Percentiles rank a stretch among this genome's conserved stretches.
These are phyloP conservation scores for Candida ortonii DNA, from an alignment of 805 yeast species.

Conservation along the genomic window DNA sequence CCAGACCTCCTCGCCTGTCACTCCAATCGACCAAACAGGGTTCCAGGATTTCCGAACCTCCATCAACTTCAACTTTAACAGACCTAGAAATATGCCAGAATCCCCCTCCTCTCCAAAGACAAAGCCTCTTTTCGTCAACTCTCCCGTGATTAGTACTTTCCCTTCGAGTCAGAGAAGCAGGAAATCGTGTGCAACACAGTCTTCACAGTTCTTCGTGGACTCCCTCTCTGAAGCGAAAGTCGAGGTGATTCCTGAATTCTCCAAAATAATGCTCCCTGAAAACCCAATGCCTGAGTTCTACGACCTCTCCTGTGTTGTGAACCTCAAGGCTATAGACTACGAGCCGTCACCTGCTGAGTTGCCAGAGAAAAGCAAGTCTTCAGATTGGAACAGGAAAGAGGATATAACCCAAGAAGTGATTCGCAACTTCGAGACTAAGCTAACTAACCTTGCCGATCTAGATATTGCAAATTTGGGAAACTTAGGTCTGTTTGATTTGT, in stretches of 20 bases:
- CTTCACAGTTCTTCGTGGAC: constrained; percentile 4
- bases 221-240: constrained; percentile 22
- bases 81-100: background rate
- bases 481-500: constrained; percentile 26
- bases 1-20: constrained; percentile 14
- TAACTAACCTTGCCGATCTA: constrained; percentile 8
- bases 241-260: constrained; percentile 26
- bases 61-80: background rate
- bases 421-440: constrained; percentile 16
- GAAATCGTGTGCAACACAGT: background rate
- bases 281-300: constrained; percentile 16
- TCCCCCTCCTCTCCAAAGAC: constrained; percentile 16
- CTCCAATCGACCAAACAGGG: constrained; percentile 23
- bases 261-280: constrained; percentile 20
- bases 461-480: constrained; percentile 26
- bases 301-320: constrained; percentile 26
- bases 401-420: constrained; percentile 23
- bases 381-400: constrained; percentile 19
- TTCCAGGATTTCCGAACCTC: constrained; percentile 6
- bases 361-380: constrained; percentile 16
- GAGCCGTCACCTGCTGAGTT: constrained; percentile 23
- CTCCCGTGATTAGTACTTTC: constrained; percentile 17
- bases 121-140: constrained; percentile 11
- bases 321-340: constrained; percentile 24
- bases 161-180: constrained; percentile 8